A percentile compares a stretch with the other conserved stretches of the same genome.
Evolutionary conservation across 2,329 filamentous ascomycete species (phyloP).

Genomic region (Stemphylium beticola): DNA sequence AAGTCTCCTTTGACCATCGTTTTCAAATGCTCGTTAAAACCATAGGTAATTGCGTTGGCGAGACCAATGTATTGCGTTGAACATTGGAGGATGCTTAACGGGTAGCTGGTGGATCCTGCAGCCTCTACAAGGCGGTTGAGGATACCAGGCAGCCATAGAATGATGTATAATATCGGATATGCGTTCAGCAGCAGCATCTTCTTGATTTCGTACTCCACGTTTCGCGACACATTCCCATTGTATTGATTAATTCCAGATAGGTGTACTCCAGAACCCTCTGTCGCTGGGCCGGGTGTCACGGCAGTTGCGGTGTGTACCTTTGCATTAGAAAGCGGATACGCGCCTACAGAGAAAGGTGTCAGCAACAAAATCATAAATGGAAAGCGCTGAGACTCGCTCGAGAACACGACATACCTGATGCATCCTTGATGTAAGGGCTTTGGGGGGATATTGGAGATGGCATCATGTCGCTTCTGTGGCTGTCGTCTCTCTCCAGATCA

Average conservation of each 20-base stretch:
- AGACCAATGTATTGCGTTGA: conserved; percentile 31
- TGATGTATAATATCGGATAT: conserved; percentile 43
- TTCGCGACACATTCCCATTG: not conserved
- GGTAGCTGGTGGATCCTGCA: conserved; percentile 12
- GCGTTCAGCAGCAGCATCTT: conserved; percentile 43
- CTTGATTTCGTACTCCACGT: conserved; percentile 30
- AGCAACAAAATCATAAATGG: not conserved
- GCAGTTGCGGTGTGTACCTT: not conserved
- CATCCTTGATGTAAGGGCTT: not conserved
- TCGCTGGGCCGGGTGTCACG: not conserved
- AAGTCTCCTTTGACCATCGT: not conserved
- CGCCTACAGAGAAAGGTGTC: not conserved
- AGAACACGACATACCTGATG: not conserved
- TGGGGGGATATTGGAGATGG: not conserved
- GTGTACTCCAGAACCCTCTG: not conserved
- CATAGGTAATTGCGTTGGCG: conserved; percentile 27
- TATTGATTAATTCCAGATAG: not conserved
- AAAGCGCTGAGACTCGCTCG: not conserved
- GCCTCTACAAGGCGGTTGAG: conserved; percentile 28
- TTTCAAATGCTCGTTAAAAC: conserved; percentile 25
- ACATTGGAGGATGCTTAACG: conserved; percentile 20
- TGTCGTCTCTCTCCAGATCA: not conserved
- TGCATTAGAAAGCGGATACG: not conserved
- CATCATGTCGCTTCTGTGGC: not conserved
- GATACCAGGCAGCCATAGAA: conserved; percentile 45